These are phyloP conservation scores for Trichoderma koningii DNA, from an alignment of 2,329 filamentous ascomycete genomes.

Conservation along the genomic window DNA sequence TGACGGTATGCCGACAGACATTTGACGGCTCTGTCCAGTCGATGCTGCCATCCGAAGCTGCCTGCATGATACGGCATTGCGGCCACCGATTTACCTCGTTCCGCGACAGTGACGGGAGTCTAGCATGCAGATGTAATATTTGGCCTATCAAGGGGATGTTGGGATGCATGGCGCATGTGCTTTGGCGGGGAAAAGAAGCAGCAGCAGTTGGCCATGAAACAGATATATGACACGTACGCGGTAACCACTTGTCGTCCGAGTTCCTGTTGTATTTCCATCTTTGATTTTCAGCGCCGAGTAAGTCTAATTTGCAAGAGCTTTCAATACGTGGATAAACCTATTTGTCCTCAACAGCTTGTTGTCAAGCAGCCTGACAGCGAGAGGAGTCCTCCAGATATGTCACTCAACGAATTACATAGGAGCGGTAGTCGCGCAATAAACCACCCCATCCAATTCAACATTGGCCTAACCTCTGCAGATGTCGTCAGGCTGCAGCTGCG, in stretches of 20 bases:
- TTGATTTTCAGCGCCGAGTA: no score
- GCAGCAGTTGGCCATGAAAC: not conserved
- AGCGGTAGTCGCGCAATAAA: no score
- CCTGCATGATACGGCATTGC: conserved; percentile 14
- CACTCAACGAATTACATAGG: no score
- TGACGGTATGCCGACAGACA: conserved; percentile 3
- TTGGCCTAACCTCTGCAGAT: not conserved
- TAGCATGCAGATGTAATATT: not conserved
- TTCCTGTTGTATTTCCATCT: not conserved
- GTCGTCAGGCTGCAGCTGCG: not conserved
- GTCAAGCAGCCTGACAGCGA: no score
- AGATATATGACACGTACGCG: conserved; percentile 5
- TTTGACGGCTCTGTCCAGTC: conserved; percentile 16
- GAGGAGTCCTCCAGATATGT: no score
- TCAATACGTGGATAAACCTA: no score
- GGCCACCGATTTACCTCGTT: not conserved
- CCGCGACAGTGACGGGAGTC: not conserved
- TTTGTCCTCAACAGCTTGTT: no score
- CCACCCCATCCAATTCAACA: not conserved
- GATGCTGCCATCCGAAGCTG: conserved; percentile 12
- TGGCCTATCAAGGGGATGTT: no score
- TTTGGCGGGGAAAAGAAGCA: conserved; percentile 5
- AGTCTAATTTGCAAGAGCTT: no score
- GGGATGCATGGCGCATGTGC: not conserved
- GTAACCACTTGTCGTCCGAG: no score